Evolutionary conservation across 345 rosid genomes (phyloP).

Genomic region (Anastatica hierochuntica): DNA sequence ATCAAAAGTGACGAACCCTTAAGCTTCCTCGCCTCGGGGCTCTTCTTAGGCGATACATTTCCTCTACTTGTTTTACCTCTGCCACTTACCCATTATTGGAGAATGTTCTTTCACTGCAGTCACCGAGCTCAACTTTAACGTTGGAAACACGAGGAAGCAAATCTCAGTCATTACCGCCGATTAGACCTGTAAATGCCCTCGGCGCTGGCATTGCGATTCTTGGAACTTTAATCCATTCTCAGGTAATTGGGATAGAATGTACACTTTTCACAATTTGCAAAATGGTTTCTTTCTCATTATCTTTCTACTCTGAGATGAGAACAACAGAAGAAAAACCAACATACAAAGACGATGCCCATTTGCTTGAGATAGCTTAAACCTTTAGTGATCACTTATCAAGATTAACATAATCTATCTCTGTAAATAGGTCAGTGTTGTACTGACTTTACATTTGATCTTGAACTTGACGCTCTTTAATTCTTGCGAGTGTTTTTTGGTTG

Average conservation of each 20-base stretch:
- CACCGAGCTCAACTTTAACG: conserved; percentile 85
- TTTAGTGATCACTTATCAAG: too few species aligned
- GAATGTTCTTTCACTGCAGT: conserved; percentile 89
- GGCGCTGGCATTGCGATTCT: conserved; percentile 76
- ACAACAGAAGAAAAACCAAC: too few species aligned
- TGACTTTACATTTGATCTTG: too few species aligned
- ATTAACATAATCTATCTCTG: too few species aligned
- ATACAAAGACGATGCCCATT: too few species aligned
- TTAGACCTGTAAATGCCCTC: conserved; percentile 59
- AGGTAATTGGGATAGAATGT: conserved; percentile 25
- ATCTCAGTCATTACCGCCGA: conserved; percentile 62
- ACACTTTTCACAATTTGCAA: too few species aligned
- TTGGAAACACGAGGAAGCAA: conserved; percentile 77
- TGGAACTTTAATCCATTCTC: conserved; percentile 73
- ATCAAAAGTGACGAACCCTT: conserved; percentile 96
- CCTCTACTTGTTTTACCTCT: conserved; percentile 68
- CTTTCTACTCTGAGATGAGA: too few species aligned
- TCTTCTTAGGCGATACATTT: conserved; percentile 65
- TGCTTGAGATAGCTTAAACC: too few species aligned
- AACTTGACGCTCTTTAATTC: too few species aligned
- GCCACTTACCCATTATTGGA: conserved; percentile 80
- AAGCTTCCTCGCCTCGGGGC: conserved; percentile 69
- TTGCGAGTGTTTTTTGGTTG: too few species aligned
- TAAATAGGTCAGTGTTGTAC: too few species aligned
- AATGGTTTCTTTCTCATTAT: too few species aligned